Evolutionary conservation across 129 eudicot genomes (phyloP).

Genomic region (Centrapalus pauciflorus): DNA sequence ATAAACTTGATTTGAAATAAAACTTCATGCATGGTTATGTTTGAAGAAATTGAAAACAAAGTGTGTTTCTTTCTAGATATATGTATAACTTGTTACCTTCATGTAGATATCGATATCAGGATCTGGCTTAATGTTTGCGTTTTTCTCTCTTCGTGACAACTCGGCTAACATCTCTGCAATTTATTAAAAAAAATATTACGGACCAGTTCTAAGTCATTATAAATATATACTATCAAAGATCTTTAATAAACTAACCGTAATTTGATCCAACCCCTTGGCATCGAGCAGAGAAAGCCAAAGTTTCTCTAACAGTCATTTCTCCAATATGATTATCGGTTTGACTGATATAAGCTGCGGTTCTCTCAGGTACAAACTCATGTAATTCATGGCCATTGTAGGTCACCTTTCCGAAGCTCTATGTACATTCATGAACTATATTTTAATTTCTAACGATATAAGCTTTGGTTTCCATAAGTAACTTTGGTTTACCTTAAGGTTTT

Average conservation of each 20-base stretch:
- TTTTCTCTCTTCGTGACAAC: slow-evolving; percentile 78
- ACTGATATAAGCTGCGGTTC: slow-evolving; percentile 79
- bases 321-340: slow-evolving; percentile 74
- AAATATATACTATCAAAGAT: too few species aligned
- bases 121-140: slow-evolving; percentile 71
- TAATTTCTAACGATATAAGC: too few species aligned
- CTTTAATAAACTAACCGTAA: slow-evolving; percentile 59
- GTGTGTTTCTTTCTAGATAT: not conserved
- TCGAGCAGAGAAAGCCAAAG: slow-evolving; percentile 64
- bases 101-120: slow-evolving; percentile 72
- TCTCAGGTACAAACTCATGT: slow-evolving; percentile 71
- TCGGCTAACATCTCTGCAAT: slow-evolving; percentile 69
- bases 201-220: too few species aligned
- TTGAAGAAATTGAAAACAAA: not conserved
- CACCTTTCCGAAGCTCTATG: slow-evolving; percentile 57
- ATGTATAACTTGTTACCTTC: slow-evolving; percentile 44
- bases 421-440: not conserved
- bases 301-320: slow-evolving; percentile 89
- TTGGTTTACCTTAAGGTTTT: slow-evolving; percentile 35
- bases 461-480: not conserved
- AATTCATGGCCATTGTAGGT: slow-evolving; percentile 71
- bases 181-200: not conserved
- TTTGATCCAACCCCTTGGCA: slow-evolving; percentile 81
- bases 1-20: not conserved
- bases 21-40: not conserved